Evolutionary conservation across 169 alveolate species (phyloP), one percentile per base, ranked within the genome.

Genomic region (Plasmodium blacklocki): DNA sequence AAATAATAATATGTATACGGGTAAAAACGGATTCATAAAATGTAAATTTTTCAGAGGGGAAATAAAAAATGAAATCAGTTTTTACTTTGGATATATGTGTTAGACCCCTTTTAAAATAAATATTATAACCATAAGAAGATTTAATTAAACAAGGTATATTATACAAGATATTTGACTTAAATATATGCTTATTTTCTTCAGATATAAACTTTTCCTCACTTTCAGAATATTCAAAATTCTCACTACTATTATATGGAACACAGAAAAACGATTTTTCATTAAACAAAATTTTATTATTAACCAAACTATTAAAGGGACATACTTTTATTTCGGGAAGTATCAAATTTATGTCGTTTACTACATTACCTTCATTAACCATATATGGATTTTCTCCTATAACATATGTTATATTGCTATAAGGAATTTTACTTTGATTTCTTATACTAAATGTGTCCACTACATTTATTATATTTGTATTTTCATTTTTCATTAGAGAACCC

Each of bases 81-180:
- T 70, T 67, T 56, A 70, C 91, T 68, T 50, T 64, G 47, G 76
- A 64, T 64, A 47, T 56, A 21, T 76, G 70, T 64, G 89, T 76
- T 83, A 83, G 50, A 56, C 85, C 91, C 59, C 32, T 83, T 68
- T 83, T 83, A 56, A 83, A 83, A 83, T 68, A 83, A 32, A 83
- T 39, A 68, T 83, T 83, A 60, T 83, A 83, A 47, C 91, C 91
- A 23, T 83, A 67, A n/a, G 91, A 83, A 32, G 85, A 68, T 68
- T 83, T 83, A 83, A 83, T 83, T 64, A 83, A 83, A 49, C 91
- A 83, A 45, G 91, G 91, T 50, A 39, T 83, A 12, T 60, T 83
- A 83, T 63, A 83, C 39, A 83, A 49, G 52, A 83, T 72, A 32
- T 12, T 67, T 43, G 54, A 60, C 58, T 49, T 83, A 21, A 68